These are phyloP conservation scores for Rhodotorula mucilaginosa DNA, from an alignment of 1,284 basidiomycete species.

Conservation along the genomic window DNA sequence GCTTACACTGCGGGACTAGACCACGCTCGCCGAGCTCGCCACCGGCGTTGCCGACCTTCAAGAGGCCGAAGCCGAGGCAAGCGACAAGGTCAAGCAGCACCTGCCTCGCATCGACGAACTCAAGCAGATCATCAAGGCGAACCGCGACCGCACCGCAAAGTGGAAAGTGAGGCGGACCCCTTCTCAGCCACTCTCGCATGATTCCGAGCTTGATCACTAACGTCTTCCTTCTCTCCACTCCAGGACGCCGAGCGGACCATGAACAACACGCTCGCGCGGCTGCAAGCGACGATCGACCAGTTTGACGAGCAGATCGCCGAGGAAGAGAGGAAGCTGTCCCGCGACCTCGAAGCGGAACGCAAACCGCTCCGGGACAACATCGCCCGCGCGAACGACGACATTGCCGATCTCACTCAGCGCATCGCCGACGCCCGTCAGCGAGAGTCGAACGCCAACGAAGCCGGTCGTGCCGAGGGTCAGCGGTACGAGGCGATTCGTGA, in stretches of 20 bases:
- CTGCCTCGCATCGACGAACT: constrained; percentile 23
- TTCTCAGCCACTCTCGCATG: neutral
- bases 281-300: constrained; percentile 56
- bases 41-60: constrained; percentile 54
- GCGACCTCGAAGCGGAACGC: constrained; percentile 55
- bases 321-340: constrained; percentile 60
- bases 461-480: neutral
- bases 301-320: constrained; percentile 58
- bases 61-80: constrained; percentile 48
- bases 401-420: neutral
- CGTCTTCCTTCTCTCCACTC: too few species aligned
- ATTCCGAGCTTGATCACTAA: neutral
- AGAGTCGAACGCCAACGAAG: constrained; percentile 8
- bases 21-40: constrained; percentile 48
- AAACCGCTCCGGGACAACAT: constrained; percentile 39
- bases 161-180: constrained; percentile 53
- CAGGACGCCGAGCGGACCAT: constrained; percentile 28
- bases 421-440: neutral
- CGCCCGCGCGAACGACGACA: constrained; percentile 16
- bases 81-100: constrained; percentile 17
- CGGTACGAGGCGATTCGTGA: constrained; percentile 9
- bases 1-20: neutral
- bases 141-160: constrained; percentile 54
- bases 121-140: constrained; percentile 53
- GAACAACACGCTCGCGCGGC: constrained; percentile 17